Percentiles rank a stretch among this genome's conserved stretches.
Evolutionary conservation across 305 asterid species (phyloP).

Genomic region (Plantago lanceolata): DNA sequence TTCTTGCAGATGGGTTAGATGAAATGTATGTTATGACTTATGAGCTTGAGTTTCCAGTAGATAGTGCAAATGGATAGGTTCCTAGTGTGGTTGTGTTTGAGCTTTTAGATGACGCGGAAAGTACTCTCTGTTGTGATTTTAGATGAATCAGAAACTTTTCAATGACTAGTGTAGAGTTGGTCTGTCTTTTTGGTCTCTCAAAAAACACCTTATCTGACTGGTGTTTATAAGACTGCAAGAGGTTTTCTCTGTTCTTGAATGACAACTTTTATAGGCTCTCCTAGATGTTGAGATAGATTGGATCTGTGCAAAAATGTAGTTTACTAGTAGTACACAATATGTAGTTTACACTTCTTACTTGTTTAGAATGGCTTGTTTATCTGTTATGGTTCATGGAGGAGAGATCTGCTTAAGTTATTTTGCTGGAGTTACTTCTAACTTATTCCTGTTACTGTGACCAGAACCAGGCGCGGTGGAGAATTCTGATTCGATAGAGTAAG

Average conservation of each 20-base stretch:
- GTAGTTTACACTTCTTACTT: not conserved
- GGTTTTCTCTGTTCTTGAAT: not conserved
- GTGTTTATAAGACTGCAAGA: not conserved
- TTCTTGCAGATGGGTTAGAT: not conserved
- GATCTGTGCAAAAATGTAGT: not conserved
- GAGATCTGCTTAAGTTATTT: not conserved
- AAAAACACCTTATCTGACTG: too few species aligned
- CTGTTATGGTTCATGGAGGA: not conserved
- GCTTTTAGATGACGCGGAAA: not conserved
- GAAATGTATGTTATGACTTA: not conserved
- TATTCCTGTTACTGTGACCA: constrained; percentile 24
- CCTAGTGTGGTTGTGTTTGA: not conserved
- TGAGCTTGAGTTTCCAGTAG: not conserved
- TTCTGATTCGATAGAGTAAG: constrained; percentile 31
- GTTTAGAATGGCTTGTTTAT: not conserved
- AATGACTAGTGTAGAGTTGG: not conserved
- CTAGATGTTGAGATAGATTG: not conserved
- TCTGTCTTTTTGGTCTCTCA: not conserved
- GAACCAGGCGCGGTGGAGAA: constrained; percentile 32
- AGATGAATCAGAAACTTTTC: not conserved
- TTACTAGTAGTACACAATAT: too few species aligned
- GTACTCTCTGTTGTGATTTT: not conserved
- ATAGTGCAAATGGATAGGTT: not conserved
- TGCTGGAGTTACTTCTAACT: constrained; percentile 16
- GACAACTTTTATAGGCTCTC: too few species aligned